Base-by-base conservation (phyloP, 768 basidiomycete genomes). In the Lentinula edodes region DNA sequence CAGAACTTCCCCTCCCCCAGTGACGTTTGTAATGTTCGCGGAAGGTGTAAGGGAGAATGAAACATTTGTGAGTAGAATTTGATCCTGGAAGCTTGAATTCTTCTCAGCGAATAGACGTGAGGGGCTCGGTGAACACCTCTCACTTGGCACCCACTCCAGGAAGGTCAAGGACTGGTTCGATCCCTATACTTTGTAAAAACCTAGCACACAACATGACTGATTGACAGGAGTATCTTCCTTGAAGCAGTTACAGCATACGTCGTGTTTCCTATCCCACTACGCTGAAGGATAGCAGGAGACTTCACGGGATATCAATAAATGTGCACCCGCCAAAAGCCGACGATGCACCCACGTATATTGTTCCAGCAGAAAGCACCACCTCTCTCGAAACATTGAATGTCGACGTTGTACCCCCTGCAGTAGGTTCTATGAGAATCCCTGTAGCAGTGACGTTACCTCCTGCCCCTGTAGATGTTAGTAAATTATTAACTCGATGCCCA, bases 81-180 rank as follows among this genome's bases (percentile, higher is more conserved):
- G 61, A 48, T 66, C 65, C 34, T 66, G 65, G 61, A 66, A 66
- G 43, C 65, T 66, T 18, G 10, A 45, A 28, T 28, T 7, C 20
- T 20, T 13, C 9, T 58, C 3, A 56, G 15, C 6, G 13, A 20
- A 7, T 4, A 42, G 6, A 38, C 2, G 3, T n/a, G 34, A 39
- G 39, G 23, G 18, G 5, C 15, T 20, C 5, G 3, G 12, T 15
- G 6, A 56, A 56, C 15, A 15, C 13, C 36, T 15, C 58, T 55
- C 10, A 66, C 65, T 66, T 66, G 5, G 65, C 39, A 34, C 65
- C 65, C 18, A 66, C 65, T 35, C 63, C 65, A 10, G 65, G 65
- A 18, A 66, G 65, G 52, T 66, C 61, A 15, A 66, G 62, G 35
- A 66, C 61, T 5, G 65, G 58, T 42, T 42, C 60, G 42, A 66